A percentile compares a stretch with the other conserved stretches of the same genome.
These are phyloP conservation scores for Colletotrichum noveboracense DNA, from an alignment of 2,329 filamentous ascomycete genomes.

Conservation along the genomic window DNA sequence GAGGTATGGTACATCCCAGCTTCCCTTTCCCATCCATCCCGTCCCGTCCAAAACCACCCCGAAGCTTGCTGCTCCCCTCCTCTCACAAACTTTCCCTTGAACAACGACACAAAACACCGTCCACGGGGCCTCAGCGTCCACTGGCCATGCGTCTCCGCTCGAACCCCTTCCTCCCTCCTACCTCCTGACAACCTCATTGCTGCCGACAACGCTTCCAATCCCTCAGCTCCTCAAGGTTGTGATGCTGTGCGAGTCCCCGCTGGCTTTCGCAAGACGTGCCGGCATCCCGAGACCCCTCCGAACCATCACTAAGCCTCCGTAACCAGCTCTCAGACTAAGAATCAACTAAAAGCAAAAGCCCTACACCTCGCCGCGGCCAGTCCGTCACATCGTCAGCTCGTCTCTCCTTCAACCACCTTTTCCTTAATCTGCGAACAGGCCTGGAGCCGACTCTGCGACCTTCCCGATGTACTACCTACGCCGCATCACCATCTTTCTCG, in stretches of 20 bases:
- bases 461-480: slow-evolving; percentile 52
- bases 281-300: slow-evolving; percentile 16
- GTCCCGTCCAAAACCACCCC: slow-evolving; percentile 9
- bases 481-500: slow-evolving; percentile 43
- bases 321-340: background rate
- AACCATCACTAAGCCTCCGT: slow-evolving; percentile 17
- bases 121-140: slow-evolving; percentile 17
- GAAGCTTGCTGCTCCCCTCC: slow-evolving; percentile 8
- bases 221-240: background rate
- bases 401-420: background rate
- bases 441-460: slow-evolving; percentile 6
- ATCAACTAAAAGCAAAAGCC: background rate
- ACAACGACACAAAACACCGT: slow-evolving; percentile 15
- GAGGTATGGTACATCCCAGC: background rate
- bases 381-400: background rate
- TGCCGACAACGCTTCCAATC: background rate
- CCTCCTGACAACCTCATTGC: background rate
- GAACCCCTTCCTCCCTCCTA: background rate
- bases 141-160: slow-evolving; percentile 15
- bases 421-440: background rate
- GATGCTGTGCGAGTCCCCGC: slow-evolving; percentile 16
- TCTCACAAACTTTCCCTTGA: slow-evolving; percentile 6
- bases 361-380: background rate
- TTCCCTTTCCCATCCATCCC: background rate
- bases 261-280: slow-evolving; percentile 15